Conservation (phyloP, 1,284 basidiomycete species). For the Moniliella sp. region DNA sequence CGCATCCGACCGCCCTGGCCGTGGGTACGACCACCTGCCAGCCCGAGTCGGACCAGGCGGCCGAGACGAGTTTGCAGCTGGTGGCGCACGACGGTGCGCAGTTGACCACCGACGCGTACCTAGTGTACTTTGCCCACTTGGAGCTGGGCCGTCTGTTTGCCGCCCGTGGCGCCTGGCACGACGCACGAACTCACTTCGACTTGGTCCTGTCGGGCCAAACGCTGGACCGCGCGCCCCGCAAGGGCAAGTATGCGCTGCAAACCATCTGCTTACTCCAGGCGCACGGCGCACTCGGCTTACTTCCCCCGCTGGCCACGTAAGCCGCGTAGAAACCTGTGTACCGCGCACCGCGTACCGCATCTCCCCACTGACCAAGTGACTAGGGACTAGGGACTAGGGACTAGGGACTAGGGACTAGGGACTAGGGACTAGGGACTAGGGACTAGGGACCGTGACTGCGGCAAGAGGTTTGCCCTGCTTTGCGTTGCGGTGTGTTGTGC, state of each 20-base stretch:
- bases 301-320: too few species aligned
- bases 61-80: constrained; percentile 14
- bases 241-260: constrained; percentile 23
- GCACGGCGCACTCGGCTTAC: constrained; percentile 23
- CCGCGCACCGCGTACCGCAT: too few species aligned
- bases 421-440: too few species aligned
- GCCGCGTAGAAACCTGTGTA: too few species aligned
- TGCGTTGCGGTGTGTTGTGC: too few species aligned
- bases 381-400: too few species aligned
- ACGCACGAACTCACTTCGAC: constrained; percentile 19
- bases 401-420: too few species aligned
- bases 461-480: too few species aligned
- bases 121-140: constrained; percentile 32
- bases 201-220: constrained; percentile 19
- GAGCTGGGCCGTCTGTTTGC: constrained; percentile 27
- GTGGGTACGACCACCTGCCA: constrained; percentile 10
- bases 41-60: constrained; percentile 18
- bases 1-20: constrained; percentile 21
- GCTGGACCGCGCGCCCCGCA: constrained; percentile 17
- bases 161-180: constrained; percentile 2
- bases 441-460: too few species aligned
- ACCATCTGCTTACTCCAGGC: constrained; percentile 28
- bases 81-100: constrained; percentile 16
- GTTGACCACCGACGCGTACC: constrained; percentile 24
- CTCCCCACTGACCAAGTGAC: too few species aligned